Base-by-base conservation (phyloP, 2,329 filamentous ascomycete genomes). In the Calonectria henricotiae region DNA sequence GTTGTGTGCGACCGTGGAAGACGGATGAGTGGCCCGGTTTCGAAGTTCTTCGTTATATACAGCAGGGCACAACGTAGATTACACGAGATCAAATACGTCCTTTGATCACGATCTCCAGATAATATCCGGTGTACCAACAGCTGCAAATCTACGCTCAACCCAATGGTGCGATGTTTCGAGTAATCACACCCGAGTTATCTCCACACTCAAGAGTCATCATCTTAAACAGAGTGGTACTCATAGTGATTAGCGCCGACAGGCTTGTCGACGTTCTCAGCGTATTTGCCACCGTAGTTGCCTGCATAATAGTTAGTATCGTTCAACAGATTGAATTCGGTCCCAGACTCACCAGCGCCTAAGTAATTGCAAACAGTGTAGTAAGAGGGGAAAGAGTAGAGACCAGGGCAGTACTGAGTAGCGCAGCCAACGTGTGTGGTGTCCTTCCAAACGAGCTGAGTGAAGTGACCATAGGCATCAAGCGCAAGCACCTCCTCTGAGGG, bases 321-420 rank as follows among this genome's bases (percentile, higher is more conserved):
- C 12, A 13, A 6, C 13, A 15, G 12, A 30, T 7, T 13, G 17
- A 4, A 4, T 6, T 35, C 27, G 2, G 17, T 39, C 30, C 2
- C 46, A 11, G 11, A 25, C 90, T 82, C 90, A 93, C 94, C 94
- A 71, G 90, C 88, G 75, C 13, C 5, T 4, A 84, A 85, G 86
- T 98, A 98, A 89, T 98, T 96, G 91, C 94, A 98, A 78, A 97
- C 94, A 35, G 93, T 95, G 86, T 90, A 94, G 84, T 89, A 91
- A n/a, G 90, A 83, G 43, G 86, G 87, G 85, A 90, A 82, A 74
- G 69, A 74, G 25, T 79, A 73, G 73, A 89, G 82, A 68, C 87
- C 87, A 41, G 83, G 78, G 83, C 92, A 93, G 80, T 95, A 92
- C 62, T 90, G 89, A 83, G 94, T 94, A 82, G 95, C 93, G 71